A percentile compares a stretch with the other conserved stretches of the same genome.
These are phyloP conservation scores for Huiozyma naganishii DNA, from an alignment of 805 yeast genomes.

Conservation along the genomic window DNA sequence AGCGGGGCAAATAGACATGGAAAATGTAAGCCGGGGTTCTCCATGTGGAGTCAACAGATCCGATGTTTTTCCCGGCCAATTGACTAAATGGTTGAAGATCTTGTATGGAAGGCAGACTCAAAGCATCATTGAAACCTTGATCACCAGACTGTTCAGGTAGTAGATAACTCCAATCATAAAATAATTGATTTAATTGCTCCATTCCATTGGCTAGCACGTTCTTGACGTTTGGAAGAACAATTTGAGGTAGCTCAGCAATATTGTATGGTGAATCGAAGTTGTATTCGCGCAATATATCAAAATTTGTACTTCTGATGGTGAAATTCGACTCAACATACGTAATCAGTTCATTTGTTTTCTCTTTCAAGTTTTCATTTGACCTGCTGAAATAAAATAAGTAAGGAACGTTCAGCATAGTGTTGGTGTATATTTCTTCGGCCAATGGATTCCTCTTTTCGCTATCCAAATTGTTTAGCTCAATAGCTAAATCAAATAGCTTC, in stretches of 20 bases:
- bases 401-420: conserved; percentile 54
- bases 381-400: conserved; percentile 41
- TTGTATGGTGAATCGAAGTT: conserved; percentile 35
- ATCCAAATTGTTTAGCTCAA: conserved; percentile 39
- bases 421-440: conserved; percentile 59
- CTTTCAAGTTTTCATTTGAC: conserved; percentile 19
- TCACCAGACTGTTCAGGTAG: conserved; percentile 22
- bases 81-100: conserved; percentile 24
- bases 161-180: conserved; percentile 32
- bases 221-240: conserved; percentile 43
- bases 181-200: conserved; percentile 29
- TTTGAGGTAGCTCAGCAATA: conserved; percentile 37
- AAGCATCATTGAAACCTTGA: conserved; percentile 26
- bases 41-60: conserved; percentile 61
- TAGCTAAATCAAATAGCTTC: conserved; percentile 44
- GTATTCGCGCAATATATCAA: conserved; percentile 19
- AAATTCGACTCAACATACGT: conserved; percentile 32
- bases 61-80: conserved; percentile 28
- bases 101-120: conserved; percentile 30
- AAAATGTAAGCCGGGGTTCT: conserved; percentile 47
- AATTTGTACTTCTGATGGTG: conserved; percentile 11
- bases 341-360: conserved; percentile 35
- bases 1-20: conserved; percentile 45
- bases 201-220: conserved; percentile 32
- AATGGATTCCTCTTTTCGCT: conserved; percentile 39